Evolutionary conservation across 768 basidiomycete species (phyloP).

Genomic region (Kwoniella botswanensis): DNA sequence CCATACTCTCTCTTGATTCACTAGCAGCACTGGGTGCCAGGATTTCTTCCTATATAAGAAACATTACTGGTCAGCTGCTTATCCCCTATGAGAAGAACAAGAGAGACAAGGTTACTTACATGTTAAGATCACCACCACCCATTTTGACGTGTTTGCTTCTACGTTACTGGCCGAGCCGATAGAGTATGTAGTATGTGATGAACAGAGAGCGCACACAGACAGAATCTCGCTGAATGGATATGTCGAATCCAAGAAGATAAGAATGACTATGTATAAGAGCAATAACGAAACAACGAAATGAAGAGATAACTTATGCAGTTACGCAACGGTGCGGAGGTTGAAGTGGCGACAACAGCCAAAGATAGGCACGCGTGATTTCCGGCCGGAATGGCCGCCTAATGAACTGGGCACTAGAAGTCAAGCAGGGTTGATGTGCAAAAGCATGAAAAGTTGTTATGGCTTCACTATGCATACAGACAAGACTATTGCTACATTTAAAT

Average conservation of each 20-base stretch:
- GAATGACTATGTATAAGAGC: no score
- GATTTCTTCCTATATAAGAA: constrained; percentile 64
- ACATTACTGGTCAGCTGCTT: constrained; percentile 12
- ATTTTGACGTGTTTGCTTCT: constrained; percentile 65
- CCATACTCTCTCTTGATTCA: constrained; percentile 99
- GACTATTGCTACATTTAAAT: constrained; percentile 13
- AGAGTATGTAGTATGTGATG: neutral
- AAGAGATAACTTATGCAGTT: neutral
- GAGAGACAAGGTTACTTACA: constrained; percentile 67
- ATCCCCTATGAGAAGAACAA: no score
- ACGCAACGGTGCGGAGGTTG: no score
- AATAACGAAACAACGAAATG: neutral
- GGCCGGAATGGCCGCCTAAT: no score
- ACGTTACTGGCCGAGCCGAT: constrained; percentile 24
- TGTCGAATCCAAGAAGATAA: no score
- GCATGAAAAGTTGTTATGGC: no score
- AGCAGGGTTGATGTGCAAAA: no score
- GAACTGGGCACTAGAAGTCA: no score
- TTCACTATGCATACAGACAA: constrained; percentile 10
- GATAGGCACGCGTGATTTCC: no score
- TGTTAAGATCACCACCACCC: constrained; percentile 97
- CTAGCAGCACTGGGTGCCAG: constrained; percentile 97
- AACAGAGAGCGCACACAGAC: neutral
- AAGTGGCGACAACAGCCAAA: no score
- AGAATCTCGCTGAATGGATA: no score